A percentile compares a stretch with the other conserved stretches of the same genome.
Conservation (phyloP, 352 stramenopile species). For the Globisporangium cederbergense region DNA sequence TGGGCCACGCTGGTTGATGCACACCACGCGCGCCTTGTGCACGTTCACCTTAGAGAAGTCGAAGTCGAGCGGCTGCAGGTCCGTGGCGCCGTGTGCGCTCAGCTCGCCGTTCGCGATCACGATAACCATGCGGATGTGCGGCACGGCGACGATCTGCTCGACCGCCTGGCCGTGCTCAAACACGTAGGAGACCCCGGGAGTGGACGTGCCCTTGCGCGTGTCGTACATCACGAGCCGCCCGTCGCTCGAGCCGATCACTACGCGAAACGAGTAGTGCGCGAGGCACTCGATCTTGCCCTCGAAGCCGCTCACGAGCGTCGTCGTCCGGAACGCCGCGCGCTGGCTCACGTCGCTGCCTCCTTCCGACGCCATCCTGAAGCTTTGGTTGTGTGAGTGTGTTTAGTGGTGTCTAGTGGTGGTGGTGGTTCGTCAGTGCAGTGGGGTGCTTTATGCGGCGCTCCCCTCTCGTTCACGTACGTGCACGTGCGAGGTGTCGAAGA, state of each 20-base stretch:
- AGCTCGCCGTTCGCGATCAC: conserved; percentile 75
- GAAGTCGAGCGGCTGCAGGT: conserved; percentile 72
- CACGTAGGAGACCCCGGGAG: conserved; percentile 52
- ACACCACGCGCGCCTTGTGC: conserved; percentile 65
- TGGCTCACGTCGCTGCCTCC: conserved; percentile 21
- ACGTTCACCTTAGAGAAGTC: conserved; percentile 79
- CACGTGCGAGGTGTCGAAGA: conserved; percentile 1
- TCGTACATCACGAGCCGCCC: conserved; percentile 85
- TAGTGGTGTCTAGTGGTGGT: not conserved
- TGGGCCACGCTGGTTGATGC: conserved; percentile 81
- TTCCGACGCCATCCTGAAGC: conserved; percentile 17
- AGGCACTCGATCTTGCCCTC: conserved; percentile 82
- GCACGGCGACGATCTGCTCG: conserved; percentile 79
- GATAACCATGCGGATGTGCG: conserved; percentile 86
- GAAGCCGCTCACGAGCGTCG: conserved; percentile 67
- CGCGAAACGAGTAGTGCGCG: conserved; percentile 85
- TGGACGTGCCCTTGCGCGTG: conserved; percentile 76
- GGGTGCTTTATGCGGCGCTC: not conserved
- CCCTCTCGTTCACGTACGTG: not conserved
- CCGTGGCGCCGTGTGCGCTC: conserved; percentile 69
- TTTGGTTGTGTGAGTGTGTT: not conserved
- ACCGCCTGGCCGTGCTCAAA: conserved; percentile 72
- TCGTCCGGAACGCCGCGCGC: conserved; percentile 77
- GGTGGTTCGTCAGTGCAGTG: not conserved
- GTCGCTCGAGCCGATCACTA: conserved; percentile 78